Base-by-base conservation (phyloP, 441 rosid genomes). In the Populus hybrid region DNA sequence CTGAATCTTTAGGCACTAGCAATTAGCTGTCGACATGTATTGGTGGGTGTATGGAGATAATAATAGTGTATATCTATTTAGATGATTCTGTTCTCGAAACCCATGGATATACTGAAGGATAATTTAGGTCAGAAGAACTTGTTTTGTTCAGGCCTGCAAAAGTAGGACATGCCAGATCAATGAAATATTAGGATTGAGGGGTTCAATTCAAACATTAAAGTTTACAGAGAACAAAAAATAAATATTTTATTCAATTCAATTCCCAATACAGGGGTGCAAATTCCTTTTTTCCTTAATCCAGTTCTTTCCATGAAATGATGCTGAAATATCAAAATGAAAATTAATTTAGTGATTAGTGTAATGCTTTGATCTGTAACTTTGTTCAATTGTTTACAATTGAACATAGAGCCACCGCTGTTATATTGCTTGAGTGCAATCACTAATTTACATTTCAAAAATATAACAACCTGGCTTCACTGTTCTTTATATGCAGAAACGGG, bases 401-500 rank as follows among this genome's bases (percentile, higher is more conserved):
- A 73, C 21, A 73, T 35, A 34, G 34, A 73, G 50, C 20, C 36
- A 6, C 32, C 35, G 24, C 12, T 2, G 30, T 73, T 77, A 42
- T 73, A 30, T 16, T 54, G 9, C 8, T 1, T 54, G 61, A 54
- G 21, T 1, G 9, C 61, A 18, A 20, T n/a, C 69, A 30, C 50
- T 30, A 57, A 54, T 76, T 76, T 69, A 35, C 10, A n/a, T 69
- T 54, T 75, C 67, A 67, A 18, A 54, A 61, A 66, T 80, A 67
- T 61, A 73, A 4, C 32, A 74, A 67, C 78, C 75, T 28, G 36
- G 69, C 16, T 69, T 50, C 46, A 67, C 18, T 70, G 68, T 26
- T n/a, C 67, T 26, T 72, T 26, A 2, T 80, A 14, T 79, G 67
- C 81, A 92, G 96, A 87, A 92, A 92, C 69, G 93, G 32, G 32